Base-by-base conservation (phyloP, 2,329 filamentous ascomycete species). In the Ophiocordyceps camponoti-leonardi region DNA sequence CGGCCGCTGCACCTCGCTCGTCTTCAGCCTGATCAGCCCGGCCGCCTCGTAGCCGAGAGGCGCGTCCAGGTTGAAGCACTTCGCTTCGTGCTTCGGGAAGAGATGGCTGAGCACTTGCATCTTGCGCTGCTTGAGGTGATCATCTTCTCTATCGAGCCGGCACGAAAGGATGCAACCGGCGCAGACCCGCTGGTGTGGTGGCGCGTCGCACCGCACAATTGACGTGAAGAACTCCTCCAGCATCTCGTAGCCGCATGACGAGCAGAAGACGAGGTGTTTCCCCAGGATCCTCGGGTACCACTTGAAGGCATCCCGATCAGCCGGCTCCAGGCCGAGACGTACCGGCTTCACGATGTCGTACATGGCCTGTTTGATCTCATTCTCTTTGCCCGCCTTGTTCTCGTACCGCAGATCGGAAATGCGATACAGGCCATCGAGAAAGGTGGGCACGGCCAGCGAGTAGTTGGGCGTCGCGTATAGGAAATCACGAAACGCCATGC, bases 301-400 rank as follows among this genome's bases (percentile, higher is more conserved):
- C 0, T 41, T 30, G 0, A 49, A 47, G 50, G 51, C 54, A 22
- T 61, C 56, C 0, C 41, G 8, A 0, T 50, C 45, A 1, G 57
- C 20, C 0, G 19, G 20, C 10, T 59, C 54, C 0, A 62, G 26
- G 0, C 56, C 57, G 7, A 57, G 45, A 2, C 56, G 49, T 1
- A 64, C 51, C 0, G 60, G 55, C 44, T 60, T 63, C 4, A 62
- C 42, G 2, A 63, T 41, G 44, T 65, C 62, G 23, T 59, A 64
- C 1, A 56, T 42, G 0, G 54, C 53, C 42, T 52, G 47, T 2
- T 48, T 54, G 4, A 45, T 12, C 0, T 53, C 45, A 3, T 52
- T 47, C 1, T 44, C 11, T 4, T 47, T 35, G 4, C 19, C 2
- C 1, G 35, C 41, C 37, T 40, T 26, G 4, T 44, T 44, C 6